Conservation (phyloP, 352 stramenopile species). For the Phytophthora megakarya region DNA sequence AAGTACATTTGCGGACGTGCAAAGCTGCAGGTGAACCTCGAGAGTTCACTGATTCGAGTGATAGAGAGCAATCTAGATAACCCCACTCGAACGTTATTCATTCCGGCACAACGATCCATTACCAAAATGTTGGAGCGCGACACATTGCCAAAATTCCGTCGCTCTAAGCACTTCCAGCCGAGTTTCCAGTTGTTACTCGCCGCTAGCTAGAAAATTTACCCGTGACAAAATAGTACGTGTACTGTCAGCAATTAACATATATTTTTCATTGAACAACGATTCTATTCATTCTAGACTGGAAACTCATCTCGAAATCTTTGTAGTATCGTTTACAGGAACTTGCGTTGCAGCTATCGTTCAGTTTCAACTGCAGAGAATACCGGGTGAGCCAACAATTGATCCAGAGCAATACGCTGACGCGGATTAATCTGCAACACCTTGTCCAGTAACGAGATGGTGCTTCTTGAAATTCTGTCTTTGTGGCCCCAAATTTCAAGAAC, state of each 20-base stretch:
- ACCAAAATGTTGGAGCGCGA: constrained; percentile 80
- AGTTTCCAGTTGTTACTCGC: constrained; percentile 46
- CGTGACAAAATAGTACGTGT: no score
- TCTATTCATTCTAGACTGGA: no score
- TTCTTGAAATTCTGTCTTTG: constrained; percentile 1
- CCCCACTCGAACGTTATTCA: constrained; percentile 61
- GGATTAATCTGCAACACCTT: constrained; percentile 41
- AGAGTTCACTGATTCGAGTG: constrained; percentile 57
- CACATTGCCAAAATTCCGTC: constrained; percentile 73
- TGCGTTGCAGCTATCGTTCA: no score
- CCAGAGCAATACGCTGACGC: not conserved
- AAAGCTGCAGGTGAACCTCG: constrained; percentile 77
- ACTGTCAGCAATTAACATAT: not conserved
- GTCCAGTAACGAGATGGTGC: constrained; percentile 24
- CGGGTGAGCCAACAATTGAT: constrained; percentile 15
- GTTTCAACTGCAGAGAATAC: no score
- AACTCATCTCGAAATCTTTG: no score
- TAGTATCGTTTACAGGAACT: no score
- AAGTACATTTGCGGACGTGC: constrained; percentile 74
- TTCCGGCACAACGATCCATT: constrained; percentile 64
- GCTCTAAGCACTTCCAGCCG: constrained; percentile 66
- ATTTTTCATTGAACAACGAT: no score
- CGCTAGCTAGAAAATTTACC: constrained; percentile 8
- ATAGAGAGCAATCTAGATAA: constrained; percentile 63
- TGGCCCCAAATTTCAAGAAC: constrained; percentile 42